These are phyloP conservation scores for Fraxinus nigra DNA, from an alignment of 305 asterid species.

Conservation along the genomic window DNA sequence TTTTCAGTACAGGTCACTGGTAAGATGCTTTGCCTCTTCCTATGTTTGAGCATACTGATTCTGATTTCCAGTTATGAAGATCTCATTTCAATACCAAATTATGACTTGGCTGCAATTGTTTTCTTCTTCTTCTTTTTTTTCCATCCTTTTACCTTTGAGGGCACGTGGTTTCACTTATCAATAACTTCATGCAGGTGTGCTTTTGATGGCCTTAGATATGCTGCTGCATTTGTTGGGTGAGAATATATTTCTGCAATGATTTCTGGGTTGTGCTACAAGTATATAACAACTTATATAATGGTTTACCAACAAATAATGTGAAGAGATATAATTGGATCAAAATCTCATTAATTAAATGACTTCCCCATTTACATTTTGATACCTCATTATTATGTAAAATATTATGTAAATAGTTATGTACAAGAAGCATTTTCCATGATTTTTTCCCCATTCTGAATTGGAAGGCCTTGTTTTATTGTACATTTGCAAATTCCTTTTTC, in stretches of 20 bases:
- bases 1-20: slow-evolving; percentile 97
- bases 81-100: not conserved
- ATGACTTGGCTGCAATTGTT: slow-evolving; percentile 5
- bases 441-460: not conserved
- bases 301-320: no score
- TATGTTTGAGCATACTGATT: slow-evolving; percentile 7
- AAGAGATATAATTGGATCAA: no score
- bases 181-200: slow-evolving; percentile 66
- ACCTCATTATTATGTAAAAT: no score
- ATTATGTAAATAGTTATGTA: no score
- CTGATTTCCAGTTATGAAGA: not conserved
- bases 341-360: no score
- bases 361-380: no score
- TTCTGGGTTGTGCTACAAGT: no score
- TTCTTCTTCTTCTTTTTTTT: not conserved
- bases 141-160: not conserved
- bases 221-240: slow-evolving; percentile 93
- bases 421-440: not conserved
- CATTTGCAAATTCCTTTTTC: not conserved
- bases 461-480: not conserved
- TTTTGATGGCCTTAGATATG: slow-evolving; percentile 94
- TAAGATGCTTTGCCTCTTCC: slow-evolving; percentile 30
- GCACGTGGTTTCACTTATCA: slow-evolving; percentile 22
- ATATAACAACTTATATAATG: no score
- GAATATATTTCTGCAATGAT: slow-evolving; percentile 16